Evolutionary conservation across 495 filamentous ascomycete genomes (phyloP).

Genomic region (Aspergillus panamensis): DNA sequence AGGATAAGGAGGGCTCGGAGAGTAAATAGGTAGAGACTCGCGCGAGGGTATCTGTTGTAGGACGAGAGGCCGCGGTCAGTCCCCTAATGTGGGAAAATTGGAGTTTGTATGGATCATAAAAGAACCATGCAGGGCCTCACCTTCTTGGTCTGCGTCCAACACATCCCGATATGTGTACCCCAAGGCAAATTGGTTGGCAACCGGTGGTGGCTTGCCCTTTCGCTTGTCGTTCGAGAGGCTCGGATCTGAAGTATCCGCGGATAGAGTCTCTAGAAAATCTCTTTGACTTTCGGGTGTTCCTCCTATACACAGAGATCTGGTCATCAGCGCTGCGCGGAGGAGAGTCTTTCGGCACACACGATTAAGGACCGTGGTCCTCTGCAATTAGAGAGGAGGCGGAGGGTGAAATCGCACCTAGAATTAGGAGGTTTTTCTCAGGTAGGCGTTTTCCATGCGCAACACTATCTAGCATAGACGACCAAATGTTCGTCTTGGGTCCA

Average conservation of each 20-base stretch:
- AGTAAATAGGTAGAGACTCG: conserved; percentile 90
- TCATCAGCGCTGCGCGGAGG: conserved; percentile 20
- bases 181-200: conserved; percentile 89
- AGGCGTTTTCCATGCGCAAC: conserved; percentile 87
- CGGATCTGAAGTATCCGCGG: conserved; percentile 54
- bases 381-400: no score
- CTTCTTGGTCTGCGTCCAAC: conserved; percentile 91
- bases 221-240: conserved; percentile 55
- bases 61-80: background rate
- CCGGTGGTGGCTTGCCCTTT: conserved; percentile 65
- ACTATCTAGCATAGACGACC: conserved; percentile 87
- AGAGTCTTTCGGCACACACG: no score
- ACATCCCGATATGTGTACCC: conserved; percentile 97
- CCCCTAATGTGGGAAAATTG: background rate
- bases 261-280: conserved; percentile 82
- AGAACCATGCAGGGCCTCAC: conserved; percentile 37
- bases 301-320: conserved; percentile 46
- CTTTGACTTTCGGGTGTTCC: conserved; percentile 84
- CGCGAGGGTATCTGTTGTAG: conserved; percentile 75
- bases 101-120: no score
- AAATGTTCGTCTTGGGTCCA: conserved; percentile 82
- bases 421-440: conserved; percentile 86
- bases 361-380: no score
- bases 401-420: conserved; percentile 60
- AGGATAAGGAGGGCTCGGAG: conserved; percentile 73